Evolutionary conservation across 1,284 basidiomycete species (phyloP), one percentile per base, ranked within the genome.

Genomic region (Tremellales sp.): DNA sequence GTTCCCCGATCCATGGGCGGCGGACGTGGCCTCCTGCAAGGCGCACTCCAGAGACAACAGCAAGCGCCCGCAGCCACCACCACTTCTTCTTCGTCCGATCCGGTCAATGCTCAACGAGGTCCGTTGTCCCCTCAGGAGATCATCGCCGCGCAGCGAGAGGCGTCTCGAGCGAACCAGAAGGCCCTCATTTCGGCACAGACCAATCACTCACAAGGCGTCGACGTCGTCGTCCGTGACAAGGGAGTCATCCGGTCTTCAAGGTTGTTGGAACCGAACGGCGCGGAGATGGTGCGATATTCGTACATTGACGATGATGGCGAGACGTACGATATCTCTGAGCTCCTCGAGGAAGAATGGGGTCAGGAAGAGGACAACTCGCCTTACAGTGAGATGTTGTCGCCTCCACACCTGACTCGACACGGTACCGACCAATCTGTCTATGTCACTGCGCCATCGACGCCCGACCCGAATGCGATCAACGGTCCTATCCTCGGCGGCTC

Each of bases 71-170:
- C 33, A 15, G 11, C 46, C 46, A 40, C 47, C 7, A 40, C 31
- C 22, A 26, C 31, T 1, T n/a, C n/a, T n/a, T n/a, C n/a, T n/a
- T n/a, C n/a, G n/a, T n/a, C n/a, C n/a, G n/a, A n/a, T n/a, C 33
- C 39, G 19, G 83, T 27, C 78, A 81, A 50, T 85, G 83, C 17
- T 82, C n/a, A 40, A 5, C 19, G 21, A 3, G 21, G 13, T 15
- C 19, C 19, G 17, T 21, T 19, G 21, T 86, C 86, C 6, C 81
- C 84, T 37, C 86, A 88, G 59, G 89, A 94, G 59, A 86, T 94
- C 64, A 94, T 94, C 43, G 87, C 87, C n/a, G 89, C 89, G 3
- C 91, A 96, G 68, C 81, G 91, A 12, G 87, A 85, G 3, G 86
- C 85, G 0, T 84, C 82, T 3, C 80, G 87, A 22, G 91, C 89